Percentiles rank a stretch among this genome's conserved stretches.
Conservation (phyloP, 305 asterid genomes). For the Withania somnifera region DNA sequence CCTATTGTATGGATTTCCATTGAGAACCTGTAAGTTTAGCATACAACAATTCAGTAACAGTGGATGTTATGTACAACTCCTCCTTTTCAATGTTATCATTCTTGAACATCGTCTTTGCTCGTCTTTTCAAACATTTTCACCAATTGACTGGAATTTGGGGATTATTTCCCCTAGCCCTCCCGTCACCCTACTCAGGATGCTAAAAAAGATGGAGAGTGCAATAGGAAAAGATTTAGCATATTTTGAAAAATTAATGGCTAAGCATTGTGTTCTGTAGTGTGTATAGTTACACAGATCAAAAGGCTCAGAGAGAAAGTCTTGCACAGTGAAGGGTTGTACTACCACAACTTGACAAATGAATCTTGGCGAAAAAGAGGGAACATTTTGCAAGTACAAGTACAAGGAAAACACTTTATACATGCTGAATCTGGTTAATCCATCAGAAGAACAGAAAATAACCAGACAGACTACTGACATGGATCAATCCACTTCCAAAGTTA, state of each 20-base stretch:
- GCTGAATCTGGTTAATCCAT: neutral
- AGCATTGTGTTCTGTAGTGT: neutral
- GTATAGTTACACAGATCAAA: neutral
- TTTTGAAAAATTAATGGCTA: neutral
- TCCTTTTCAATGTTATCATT: too few species aligned
- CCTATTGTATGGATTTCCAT: constrained; percentile 26
- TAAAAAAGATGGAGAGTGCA: neutral
- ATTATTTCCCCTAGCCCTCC: neutral
- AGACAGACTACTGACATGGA: neutral
- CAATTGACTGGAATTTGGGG: neutral
- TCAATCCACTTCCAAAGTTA: neutral
- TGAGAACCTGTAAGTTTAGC: constrained; percentile 19
- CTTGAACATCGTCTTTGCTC: too few species aligned
- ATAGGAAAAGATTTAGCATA: neutral
- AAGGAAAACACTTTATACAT: neutral
- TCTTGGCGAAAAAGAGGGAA: neutral
- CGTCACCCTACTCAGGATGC: neutral
- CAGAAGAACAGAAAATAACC: neutral
- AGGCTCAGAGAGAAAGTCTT: neutral
- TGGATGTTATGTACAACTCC: too few species aligned
- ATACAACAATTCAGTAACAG: neutral
- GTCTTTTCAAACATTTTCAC: neutral
- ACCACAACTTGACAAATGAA: neutral
- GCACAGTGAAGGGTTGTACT: neutral
- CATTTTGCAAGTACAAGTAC: neutral